Evolutionary conservation across 495 filamentous ascomycete genomes (phyloP), one percentile per base, ranked within the genome.

Genomic region (Oleoguttula mirabilis): DNA sequence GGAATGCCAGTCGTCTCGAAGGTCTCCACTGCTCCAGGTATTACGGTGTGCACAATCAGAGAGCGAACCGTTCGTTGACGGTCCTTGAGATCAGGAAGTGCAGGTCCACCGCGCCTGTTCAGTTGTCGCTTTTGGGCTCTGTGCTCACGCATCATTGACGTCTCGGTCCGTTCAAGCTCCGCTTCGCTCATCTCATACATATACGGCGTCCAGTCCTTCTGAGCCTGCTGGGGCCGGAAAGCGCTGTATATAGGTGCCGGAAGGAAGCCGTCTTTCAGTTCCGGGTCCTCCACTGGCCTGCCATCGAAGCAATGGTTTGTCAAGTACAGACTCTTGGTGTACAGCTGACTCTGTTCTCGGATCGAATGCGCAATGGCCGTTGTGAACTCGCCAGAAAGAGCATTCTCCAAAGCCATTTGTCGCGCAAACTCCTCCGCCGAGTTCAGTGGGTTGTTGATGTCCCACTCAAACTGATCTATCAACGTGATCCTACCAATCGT

Each of bases 381-480:
- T 6, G 84, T 92, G 57, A 98, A 98, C 60, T 98, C 90, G 27
- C 90, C 90, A 16, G 84, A 84, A 23, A 98, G 72, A 2, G 84
- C 86, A n/a, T 96, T 70, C 42, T 98, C 90, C 32, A 76, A 72
- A 1, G 88, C 77, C 82, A 96, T 88, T 48, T 77, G 76, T 33
- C 75, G 66, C 11, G 90, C 92, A 60, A 98, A 98, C 41, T 92
- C 82, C 60, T 98, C 90, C 0, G 90, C 87, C 0, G 79, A 88
- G 61, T 98, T 96, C 47, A 77, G 66, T 0, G 86, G 78, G 54
- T 95, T 88, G 59, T 96, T 96, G 55, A 96, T 85, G 55, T 96
- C 90, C 90, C 90, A 98, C 62, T 98, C 90, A 39, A 98, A 96
- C 58, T 98, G 92, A 54, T 98, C 90, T 17, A 94, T 78, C 20